A percentile compares a stretch with the other conserved stretches of the same genome.
These are phyloP conservation scores for Mrakia blollopis DNA, from an alignment of 768 basidiomycete genomes.

Conservation along the genomic window DNA sequence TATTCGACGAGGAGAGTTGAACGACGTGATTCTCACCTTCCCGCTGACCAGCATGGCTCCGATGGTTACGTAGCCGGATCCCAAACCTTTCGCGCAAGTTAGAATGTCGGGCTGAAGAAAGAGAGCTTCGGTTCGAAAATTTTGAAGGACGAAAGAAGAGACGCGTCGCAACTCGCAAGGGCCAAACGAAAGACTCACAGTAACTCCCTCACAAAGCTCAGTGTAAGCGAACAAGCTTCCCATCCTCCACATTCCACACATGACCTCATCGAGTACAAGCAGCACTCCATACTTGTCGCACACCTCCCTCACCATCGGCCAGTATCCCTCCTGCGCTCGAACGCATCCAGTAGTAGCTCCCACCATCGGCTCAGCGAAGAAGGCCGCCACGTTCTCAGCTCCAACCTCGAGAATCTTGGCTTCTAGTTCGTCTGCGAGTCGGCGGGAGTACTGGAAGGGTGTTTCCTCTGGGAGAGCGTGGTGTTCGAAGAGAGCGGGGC, in stretches of 20 bases:
- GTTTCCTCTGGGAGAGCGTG: conserved; percentile 65
- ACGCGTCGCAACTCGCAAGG: not conserved
- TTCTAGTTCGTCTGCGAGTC: conserved; percentile 74
- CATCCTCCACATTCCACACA: conserved; percentile 60
- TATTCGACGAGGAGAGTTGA: not conserved
- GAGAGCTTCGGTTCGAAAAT: not conserved
- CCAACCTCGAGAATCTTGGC: conserved; percentile 78
- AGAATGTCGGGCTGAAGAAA: conserved; percentile 64
- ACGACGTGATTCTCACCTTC: conserved; percentile 47
- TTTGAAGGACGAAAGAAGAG: not conserved
- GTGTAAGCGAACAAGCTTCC: conserved; percentile 84
- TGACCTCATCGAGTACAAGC: conserved; percentile 85
- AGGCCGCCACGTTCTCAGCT: conserved; percentile 61
- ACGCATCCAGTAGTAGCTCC: not conserved
- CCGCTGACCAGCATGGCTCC: conserved; percentile 74
- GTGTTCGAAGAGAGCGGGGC: conserved; percentile 75
- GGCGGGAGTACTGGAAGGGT: conserved; percentile 71
- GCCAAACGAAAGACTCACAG: conserved; percentile 35
- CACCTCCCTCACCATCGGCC: conserved; percentile 50
- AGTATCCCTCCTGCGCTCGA: conserved; percentile 16
- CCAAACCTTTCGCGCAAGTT: conserved; percentile 82
- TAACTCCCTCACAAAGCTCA: conserved; percentile 66
- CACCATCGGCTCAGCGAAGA: conserved; percentile 33
- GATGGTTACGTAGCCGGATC: conserved; percentile 69
- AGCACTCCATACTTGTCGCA: conserved; percentile 51